Conservation (phyloP, 78 protist species). For the Speleostelium caveatum region DNA sequence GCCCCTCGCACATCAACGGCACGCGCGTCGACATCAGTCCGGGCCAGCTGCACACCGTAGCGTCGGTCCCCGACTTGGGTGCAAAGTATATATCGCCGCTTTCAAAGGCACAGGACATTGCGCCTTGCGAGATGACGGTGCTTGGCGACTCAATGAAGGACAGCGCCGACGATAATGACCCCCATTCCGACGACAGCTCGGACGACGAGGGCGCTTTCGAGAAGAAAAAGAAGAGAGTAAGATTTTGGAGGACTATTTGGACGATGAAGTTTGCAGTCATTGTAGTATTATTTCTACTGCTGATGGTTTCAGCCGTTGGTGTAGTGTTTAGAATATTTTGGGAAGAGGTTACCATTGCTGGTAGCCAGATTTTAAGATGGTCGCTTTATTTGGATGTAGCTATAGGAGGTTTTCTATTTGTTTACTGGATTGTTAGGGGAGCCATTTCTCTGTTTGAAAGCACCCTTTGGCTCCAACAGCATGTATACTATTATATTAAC, state of each 20-base stretch:
- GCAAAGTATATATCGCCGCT: conserved; percentile 40
- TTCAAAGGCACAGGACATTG: conserved; percentile 52
- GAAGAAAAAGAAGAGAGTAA: conserved; percentile 37
- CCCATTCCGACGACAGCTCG: not conserved
- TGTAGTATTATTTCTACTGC: not conserved
- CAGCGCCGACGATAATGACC: conserved; percentile 25
- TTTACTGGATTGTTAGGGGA: conserved; percentile 28
- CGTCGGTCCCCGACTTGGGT: not conserved
- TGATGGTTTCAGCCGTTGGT: conserved; percentile 25
- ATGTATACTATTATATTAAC: conserved; percentile 56
- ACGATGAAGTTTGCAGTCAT: conserved; percentile 2
- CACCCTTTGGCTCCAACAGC: conserved; percentile 66
- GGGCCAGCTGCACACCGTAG: not conserved
- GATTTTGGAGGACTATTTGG: not conserved
- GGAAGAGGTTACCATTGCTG: conserved; percentile 12
- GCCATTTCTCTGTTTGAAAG: conserved; percentile 27
- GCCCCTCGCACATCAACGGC: not conserved
- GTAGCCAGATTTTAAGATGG: conserved; percentile 29
- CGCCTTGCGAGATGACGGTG: conserved; percentile 17
- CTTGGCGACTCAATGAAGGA: conserved; percentile 13
- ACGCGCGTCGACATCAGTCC: not conserved
- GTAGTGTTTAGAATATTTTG: conserved; percentile 55
- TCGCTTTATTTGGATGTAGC: conserved; percentile 34
- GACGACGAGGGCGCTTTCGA: conserved; percentile 11
- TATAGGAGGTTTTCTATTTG: conserved; percentile 1